Evolutionary conservation across 2,329 filamentous ascomycete species (phyloP), one percentile per base, ranked within the genome.

Genomic region (Westerdykella aurantiaca): DNA sequence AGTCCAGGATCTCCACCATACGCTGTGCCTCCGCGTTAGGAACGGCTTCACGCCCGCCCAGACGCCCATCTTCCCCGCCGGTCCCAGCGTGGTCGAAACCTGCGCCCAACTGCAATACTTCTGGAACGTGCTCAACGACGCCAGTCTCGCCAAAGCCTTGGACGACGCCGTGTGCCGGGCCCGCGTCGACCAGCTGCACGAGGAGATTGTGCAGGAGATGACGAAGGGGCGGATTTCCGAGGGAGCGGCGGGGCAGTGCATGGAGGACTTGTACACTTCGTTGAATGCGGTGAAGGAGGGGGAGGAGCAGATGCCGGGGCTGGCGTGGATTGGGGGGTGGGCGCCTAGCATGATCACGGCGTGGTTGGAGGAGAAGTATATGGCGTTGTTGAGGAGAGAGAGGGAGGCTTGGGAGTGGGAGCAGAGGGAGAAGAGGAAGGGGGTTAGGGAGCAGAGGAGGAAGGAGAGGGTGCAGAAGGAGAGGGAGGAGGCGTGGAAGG

Each of bases 301-400:
- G 13, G 51, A 55, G 23, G 39, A 37, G 2, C 40, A 34, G 0
- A 44, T 60, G 10, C 35, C 49, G 10, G 61, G 63, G 0, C 31
- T 65, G 29, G 39, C 43, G 12, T 63, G 48, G 43, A 47, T 60
- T 4, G 44, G 37, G 6, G 54, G 48, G 3, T 60, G 55, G 51
- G 47, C 53, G 1, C 54, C 60, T 0, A 48, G 50, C 3, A 57
- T 65, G 55, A 57, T 64, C 2, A 51, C 45, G 18, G 57, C 49
- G 2, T 51, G 49, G 40, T 22, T 66, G 22, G 50, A 54, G 17
- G 53, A 60, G 43, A 61, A 58, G 47, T 64, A 64, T 33, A 51
- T 52, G 5, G 34, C 45, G 2, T 21, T 63, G 34, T 41, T 64
- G n/a, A 29, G 35, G 5, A 23, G 51, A 7, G 57, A 63, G 52